Conservation (phyloP, 208 protist species). For the Wallacemonas sp. region DNA sequence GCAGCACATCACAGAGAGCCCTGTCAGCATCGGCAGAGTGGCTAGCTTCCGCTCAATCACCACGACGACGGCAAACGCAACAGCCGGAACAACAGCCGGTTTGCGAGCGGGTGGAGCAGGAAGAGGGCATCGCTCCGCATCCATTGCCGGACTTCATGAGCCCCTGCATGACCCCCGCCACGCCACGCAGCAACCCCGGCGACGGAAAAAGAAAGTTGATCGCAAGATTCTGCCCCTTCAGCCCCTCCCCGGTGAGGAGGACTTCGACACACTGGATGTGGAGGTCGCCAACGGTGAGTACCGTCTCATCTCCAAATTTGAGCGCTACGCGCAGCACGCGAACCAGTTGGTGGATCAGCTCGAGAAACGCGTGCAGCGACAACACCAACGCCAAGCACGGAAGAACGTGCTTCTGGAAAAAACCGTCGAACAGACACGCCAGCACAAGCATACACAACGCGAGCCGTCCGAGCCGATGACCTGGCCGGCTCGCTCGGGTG, state of each 20-base stretch:
- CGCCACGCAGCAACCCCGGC: background rate
- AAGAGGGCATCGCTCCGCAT: too few relatives aligned
- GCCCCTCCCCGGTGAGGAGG: slow-evolving; percentile 25
- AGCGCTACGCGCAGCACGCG: slow-evolving; percentile 62
- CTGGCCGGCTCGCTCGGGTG: too few relatives aligned
- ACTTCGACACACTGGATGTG: slow-evolving; percentile 64
- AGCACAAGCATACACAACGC: background rate
- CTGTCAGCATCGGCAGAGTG: too few relatives aligned
- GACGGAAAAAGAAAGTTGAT: background rate
- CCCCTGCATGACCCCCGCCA: background rate
- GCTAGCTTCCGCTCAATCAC: too few relatives aligned
- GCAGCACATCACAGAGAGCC: too few relatives aligned
- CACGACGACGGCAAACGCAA: background rate
- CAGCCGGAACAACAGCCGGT: background rate
- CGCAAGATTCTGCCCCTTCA: background rate
- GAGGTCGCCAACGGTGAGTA: slow-evolving; percentile 69
- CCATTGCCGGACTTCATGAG: too few relatives aligned
- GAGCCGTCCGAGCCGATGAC: too few relatives aligned
- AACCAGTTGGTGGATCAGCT: slow-evolving; percentile 55
- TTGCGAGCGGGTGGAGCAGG: background rate
- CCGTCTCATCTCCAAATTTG: slow-evolving; percentile 64
- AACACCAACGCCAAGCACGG: slow-evolving; percentile 18
- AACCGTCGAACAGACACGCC: background rate
- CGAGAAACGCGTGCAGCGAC: slow-evolving; percentile 36
- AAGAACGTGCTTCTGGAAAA: slow-evolving; percentile 8